A percentile compares a stretch with the other conserved stretches of the same genome.
These are phyloP conservation scores for Aspergillus sp. DNA, from an alignment of 2,329 filamentous ascomycete genomes.

Conservation along the genomic window DNA sequence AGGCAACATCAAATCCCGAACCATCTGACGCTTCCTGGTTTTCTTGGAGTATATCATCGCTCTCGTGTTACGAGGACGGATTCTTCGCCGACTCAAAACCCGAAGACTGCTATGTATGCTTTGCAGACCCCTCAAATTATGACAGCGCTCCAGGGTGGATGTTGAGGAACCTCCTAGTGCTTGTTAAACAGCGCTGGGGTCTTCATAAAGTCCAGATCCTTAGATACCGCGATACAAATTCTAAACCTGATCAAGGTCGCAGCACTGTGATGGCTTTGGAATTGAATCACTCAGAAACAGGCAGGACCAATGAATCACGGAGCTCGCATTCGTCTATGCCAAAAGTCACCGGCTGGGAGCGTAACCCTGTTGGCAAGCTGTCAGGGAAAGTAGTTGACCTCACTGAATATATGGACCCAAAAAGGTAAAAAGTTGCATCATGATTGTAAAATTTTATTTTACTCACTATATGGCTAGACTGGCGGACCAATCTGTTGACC, in stretches of 20 bases:
- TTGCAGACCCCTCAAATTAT: conserved; percentile 90
- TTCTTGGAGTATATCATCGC: conserved; percentile 66
- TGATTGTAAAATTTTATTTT: not conserved
- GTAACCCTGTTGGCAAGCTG: conserved; percentile 69
- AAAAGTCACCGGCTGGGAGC: conserved; percentile 93
- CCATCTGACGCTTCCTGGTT: conserved; percentile 44
- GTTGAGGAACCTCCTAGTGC: conserved; percentile 75
- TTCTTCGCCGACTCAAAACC: conserved; percentile 69
- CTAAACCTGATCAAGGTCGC: conserved; percentile 66
- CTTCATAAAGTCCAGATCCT: conserved; percentile 72
- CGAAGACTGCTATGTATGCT: conserved; percentile 75
- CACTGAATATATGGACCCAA: conserved; percentile 87
- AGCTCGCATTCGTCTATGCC: conserved; percentile 49
- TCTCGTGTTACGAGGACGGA: conserved; percentile 71
- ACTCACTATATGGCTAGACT: conserved; percentile 38
- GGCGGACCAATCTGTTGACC: conserved; percentile 87
- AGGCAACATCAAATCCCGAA: not conserved
- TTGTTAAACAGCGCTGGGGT: conserved; percentile 74
- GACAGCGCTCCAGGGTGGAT: conserved; percentile 84
- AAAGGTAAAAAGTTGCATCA: conserved; percentile 36
- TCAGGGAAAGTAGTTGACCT: conserved; percentile 71
- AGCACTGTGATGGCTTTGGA: conserved; percentile 68
- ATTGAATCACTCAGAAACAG: conserved; percentile 17
- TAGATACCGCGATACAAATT: conserved; percentile 79
- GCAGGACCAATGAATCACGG: conserved; percentile 19